phyloP scores from a whole-genome alignment of 139 green algal species.

The Closterium sp. region DNA sequence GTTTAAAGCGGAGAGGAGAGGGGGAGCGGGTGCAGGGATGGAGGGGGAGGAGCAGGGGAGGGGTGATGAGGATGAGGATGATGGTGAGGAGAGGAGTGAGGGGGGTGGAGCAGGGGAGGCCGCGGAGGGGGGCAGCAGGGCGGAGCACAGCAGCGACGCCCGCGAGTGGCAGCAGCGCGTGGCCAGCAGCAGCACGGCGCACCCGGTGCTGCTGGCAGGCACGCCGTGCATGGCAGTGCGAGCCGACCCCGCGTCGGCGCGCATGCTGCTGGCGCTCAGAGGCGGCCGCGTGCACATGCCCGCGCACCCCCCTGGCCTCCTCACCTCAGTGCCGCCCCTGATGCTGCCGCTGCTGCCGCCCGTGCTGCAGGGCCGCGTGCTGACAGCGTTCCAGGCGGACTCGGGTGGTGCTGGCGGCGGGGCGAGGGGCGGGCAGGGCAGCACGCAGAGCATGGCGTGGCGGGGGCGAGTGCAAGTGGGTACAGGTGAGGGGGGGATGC shows the following conservation, averaged over 20 bases:
- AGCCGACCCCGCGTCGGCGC: neutral
- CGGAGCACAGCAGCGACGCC: neutral
- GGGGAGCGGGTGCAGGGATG: neutral
- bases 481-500: neutral
- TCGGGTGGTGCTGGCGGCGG: no score
- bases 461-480: neutral
- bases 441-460: neutral
- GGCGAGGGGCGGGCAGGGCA: neutral
- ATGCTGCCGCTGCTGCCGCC: neutral
- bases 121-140: neutral
- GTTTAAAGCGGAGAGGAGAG: neutral
- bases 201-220: neutral
- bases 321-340: neutral
- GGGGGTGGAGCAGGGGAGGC: neutral
- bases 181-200: neutral
- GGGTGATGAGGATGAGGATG: neutral
- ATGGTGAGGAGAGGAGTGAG: neutral
- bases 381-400: neutral
- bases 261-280: neutral
- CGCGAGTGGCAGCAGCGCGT: neutral
- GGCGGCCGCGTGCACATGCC: neutral
- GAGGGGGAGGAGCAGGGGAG: neutral
- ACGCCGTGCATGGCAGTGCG: neutral
- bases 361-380: neutral
- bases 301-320: neutral